phyloP scores from a whole-genome alignment of 805 yeast species.

The Saccharomycodes ludwigii region DNA sequence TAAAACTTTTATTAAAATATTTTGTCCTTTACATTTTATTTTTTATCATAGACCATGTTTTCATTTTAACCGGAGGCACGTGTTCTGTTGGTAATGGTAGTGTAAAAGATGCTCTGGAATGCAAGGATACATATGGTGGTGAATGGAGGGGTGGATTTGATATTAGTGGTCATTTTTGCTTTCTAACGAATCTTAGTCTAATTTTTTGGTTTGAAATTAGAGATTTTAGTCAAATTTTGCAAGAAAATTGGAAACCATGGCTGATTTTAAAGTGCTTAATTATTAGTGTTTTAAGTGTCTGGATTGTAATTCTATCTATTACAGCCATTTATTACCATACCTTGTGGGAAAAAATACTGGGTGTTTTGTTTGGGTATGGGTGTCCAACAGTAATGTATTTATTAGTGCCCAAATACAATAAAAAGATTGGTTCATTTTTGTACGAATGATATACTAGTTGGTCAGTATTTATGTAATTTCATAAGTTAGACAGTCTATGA shows the following conservation, averaged over 20 bases:
- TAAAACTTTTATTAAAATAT: slow-evolving; percentile 18
- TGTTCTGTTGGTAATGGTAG: slow-evolving; percentile 14
- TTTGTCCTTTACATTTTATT: slow-evolving; percentile 15
- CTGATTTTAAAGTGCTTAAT: slow-evolving; percentile 8
- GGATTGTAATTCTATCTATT: slow-evolving; percentile 52
- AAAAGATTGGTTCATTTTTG: no score
- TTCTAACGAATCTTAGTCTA: slow-evolving; percentile 31
- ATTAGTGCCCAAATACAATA: slow-evolving; percentile 15
- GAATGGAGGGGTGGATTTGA: slow-evolving; percentile 41
- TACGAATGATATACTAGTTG: no score
- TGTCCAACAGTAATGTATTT: slow-evolving; percentile 36
- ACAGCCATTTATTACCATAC: slow-evolving; percentile 82
- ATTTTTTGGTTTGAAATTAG: slow-evolving; percentile 27
- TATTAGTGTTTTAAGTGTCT: slow-evolving; percentile 21
- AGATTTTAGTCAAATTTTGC: slow-evolving; percentile 7
- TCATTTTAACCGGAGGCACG: slow-evolving; percentile 24
- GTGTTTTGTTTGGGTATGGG: slow-evolving; percentile 50
- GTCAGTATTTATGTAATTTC: no score
- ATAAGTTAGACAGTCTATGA: no score
- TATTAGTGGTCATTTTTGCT: slow-evolving; percentile 40
- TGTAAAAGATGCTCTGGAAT: slow-evolving; percentile 22
- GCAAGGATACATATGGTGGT: slow-evolving; percentile 22
- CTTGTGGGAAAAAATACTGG: slow-evolving; percentile 57
- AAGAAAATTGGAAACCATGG: slow-evolving; percentile 2
- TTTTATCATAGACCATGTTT: slow-evolving; percentile 21